Evolutionary conservation across 2,329 filamentous ascomycete genomes (phyloP).

Genomic region (Penicillium sp.): DNA sequence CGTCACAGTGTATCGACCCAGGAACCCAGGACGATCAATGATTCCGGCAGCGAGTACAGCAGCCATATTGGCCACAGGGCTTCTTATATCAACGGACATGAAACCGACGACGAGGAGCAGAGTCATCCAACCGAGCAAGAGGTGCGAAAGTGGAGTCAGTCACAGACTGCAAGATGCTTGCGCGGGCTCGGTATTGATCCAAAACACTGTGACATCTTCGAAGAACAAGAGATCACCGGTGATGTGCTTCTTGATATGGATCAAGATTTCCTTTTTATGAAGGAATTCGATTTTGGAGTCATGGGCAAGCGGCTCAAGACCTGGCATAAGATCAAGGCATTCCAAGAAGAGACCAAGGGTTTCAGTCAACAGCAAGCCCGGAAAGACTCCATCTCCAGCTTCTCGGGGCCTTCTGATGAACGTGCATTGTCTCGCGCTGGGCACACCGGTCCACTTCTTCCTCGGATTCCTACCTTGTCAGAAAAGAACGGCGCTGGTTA

Average conservation of each 20-base stretch:
- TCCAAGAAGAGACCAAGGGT: constrained; percentile 81
- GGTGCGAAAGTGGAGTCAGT: constrained; percentile 74
- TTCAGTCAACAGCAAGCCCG: constrained; percentile 43
- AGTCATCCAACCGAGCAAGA: constrained; percentile 66
- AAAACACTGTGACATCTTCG: constrained; percentile 88
- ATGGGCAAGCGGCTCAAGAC: constrained; percentile 87
- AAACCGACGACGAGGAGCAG: constrained; percentile 91
- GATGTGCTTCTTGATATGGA: constrained; percentile 94
- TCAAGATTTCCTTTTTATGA: constrained; percentile 90
- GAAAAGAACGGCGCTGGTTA: constrained; percentile 30
- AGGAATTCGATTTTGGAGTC: constrained; percentile 88
- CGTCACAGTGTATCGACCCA: constrained; percentile 53
- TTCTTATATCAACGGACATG: constrained; percentile 90
- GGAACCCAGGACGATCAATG: constrained; percentile 57
- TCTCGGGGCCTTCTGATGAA: constrained; percentile 45
- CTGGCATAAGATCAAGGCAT: constrained; percentile 91
- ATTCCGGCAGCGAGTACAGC: constrained; percentile 89
- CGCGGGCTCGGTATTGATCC: constrained; percentile 82
- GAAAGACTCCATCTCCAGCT: constrained; percentile 37
- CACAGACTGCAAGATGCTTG: constrained; percentile 83
- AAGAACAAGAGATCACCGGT: constrained; percentile 92
- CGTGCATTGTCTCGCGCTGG: constrained; percentile 42
- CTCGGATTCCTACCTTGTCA: constrained; percentile 43
- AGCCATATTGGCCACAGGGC: constrained; percentile 70
- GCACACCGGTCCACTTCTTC: constrained; percentile 39